Percentiles rank a stretch among this genome's conserved stretches.
These are phyloP conservation scores for Neonectria neomacrospora DNA, from an alignment of 2,329 filamentous ascomycete genomes.

Conservation along the genomic window DNA sequence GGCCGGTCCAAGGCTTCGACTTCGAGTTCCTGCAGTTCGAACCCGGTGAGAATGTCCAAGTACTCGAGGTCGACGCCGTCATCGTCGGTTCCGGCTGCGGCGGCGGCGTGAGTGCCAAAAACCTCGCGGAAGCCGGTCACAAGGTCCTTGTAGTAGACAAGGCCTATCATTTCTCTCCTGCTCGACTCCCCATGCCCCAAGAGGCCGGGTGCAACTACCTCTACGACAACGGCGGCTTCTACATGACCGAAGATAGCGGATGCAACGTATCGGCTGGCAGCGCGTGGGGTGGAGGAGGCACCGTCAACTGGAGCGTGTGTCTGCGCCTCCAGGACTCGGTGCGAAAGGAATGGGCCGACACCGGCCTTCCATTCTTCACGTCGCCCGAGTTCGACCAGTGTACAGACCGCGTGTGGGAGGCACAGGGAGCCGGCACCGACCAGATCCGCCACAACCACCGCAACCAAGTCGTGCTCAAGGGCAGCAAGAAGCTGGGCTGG, in stretches of 20 bases:
- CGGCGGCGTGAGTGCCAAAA: constrained; percentile 83
- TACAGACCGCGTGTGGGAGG: constrained; percentile 80
- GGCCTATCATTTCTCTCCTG: constrained; percentile 77
- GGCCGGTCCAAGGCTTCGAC: constrained; percentile 61
- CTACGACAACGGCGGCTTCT: constrained; percentile 74
- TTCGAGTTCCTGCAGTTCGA: constrained; percentile 72
- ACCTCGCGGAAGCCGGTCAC: constrained; percentile 79
- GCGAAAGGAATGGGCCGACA: constrained; percentile 81
- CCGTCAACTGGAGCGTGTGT: constrained; percentile 83
- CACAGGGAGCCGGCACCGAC: constrained; percentile 78
- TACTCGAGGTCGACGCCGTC: constrained; percentile 82
- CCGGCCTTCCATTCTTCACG: constrained; percentile 78
- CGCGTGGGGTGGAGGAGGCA: constrained; percentile 87
- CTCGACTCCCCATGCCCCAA: constrained; percentile 79
- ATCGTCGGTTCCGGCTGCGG: constrained; percentile 90
- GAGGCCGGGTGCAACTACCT: constrained; percentile 69
- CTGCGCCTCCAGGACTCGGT: constrained; percentile 78
- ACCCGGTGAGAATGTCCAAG: constrained; percentile 57
- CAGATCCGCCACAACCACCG: constrained; percentile 77
- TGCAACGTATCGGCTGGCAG: constrained; percentile 74
- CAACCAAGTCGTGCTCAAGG: constrained; percentile 79
- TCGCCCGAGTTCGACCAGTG: constrained; percentile 79
- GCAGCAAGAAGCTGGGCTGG: constrained; percentile 79
- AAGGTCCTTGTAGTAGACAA: constrained; percentile 86
- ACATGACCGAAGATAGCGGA: constrained; percentile 66